phyloP scores from a whole-genome alignment of 768 basidiomycete genomes.

The Pulveroboletus sp. region DNA sequence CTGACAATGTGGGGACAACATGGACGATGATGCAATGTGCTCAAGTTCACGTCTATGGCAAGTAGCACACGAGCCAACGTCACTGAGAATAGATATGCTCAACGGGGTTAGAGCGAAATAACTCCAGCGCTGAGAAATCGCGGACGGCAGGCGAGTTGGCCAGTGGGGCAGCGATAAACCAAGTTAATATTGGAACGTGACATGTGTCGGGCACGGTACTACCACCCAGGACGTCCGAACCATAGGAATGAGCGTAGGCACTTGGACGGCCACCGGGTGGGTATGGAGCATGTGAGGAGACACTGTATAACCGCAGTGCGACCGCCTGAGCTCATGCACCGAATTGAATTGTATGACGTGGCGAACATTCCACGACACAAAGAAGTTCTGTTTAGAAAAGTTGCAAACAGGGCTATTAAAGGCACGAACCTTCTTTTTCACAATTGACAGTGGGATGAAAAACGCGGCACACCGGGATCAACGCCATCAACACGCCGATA shows the following conservation, averaged over 20 bases:
- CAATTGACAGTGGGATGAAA: constrained; percentile 18
- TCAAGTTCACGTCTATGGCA: not conserved
- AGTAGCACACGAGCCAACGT: not conserved
- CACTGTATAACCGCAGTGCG: constrained; percentile 24
- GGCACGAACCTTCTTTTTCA: constrained; percentile 22
- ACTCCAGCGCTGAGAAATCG: constrained; percentile 9
- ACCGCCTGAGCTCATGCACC: constrained; percentile 13
- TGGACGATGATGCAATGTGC: not conserved
- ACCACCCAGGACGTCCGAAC: not conserved
- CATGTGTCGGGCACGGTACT: constrained; percentile 3
- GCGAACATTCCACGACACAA: constrained; percentile 17
- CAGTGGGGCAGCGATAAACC: not conserved
- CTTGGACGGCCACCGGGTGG: not conserved
- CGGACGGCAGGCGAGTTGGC: constrained; percentile 3
- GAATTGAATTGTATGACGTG: constrained; percentile 15
- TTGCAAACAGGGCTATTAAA: constrained; percentile 20
- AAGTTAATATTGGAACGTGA: constrained; percentile 9
- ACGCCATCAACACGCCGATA: constrained; percentile 26
- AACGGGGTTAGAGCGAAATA: constrained; percentile 2
- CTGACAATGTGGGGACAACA: not conserved
- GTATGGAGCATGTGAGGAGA: constrained; percentile 1
- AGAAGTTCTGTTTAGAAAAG: constrained; percentile 20
- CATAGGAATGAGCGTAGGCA: not conserved
- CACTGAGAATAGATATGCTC: constrained; percentile 5
- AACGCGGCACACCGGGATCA: constrained; percentile 23